Conservation (phyloP, 345 rosid genomes). For the Draba incana region DNA sequence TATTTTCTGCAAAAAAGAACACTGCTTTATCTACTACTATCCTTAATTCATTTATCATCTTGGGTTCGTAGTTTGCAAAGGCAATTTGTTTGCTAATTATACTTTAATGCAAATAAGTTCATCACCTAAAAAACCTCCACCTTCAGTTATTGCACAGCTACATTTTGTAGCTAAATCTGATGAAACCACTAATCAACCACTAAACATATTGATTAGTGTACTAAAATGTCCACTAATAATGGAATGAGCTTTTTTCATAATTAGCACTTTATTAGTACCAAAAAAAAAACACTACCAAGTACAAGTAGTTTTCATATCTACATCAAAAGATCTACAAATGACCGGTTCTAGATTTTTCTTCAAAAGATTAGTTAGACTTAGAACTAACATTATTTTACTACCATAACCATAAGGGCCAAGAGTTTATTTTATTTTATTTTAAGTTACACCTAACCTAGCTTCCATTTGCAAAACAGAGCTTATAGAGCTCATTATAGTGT, state of each 20-base stretch:
- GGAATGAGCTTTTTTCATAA: not conserved
- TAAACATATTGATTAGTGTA: not conserved
- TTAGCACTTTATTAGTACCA: slow-evolving; percentile 1
- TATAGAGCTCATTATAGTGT: slow-evolving; percentile 11
- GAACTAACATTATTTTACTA: too few relatives aligned
- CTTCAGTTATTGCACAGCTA: not conserved
- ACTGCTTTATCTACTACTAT: too few relatives aligned
- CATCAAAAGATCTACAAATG: slow-evolving; percentile 6
- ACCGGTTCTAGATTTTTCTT: not conserved
- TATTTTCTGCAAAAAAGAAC: too few relatives aligned
- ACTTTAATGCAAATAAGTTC: not conserved
- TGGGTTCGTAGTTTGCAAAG: too few relatives aligned
- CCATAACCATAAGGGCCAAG: not conserved
- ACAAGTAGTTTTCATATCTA: not conserved
- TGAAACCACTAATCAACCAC: slow-evolving; percentile 14
- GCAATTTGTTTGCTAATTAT: too few relatives aligned
- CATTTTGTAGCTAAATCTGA: not conserved
- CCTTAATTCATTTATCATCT: too few relatives aligned
- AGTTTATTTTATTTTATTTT: not conserved
- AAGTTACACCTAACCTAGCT: slow-evolving; percentile 12
- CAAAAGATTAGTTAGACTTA: not conserved
- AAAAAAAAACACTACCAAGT: not conserved
- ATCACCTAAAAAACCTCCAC: slow-evolving; percentile 6
- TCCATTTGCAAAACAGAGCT: slow-evolving; percentile 12
- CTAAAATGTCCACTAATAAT: not conserved